These are phyloP conservation scores for Fonsecaea nubica DNA, from an alignment of 2,329 filamentous ascomycete genomes.

Conservation along the genomic window DNA sequence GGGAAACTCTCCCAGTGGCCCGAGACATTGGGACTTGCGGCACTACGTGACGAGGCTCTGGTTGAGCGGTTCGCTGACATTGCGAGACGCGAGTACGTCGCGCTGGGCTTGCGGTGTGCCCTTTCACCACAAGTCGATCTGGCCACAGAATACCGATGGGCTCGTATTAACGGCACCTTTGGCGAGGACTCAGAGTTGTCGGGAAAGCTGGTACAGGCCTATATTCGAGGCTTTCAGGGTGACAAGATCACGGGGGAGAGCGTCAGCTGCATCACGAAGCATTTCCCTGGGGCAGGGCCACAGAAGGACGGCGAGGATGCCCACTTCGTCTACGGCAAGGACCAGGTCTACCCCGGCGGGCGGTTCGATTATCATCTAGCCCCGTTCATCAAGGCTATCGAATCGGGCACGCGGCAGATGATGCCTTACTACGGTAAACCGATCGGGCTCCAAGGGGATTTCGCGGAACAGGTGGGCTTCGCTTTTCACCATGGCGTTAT, in stretches of 20 bases:
- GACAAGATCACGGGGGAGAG: conserved; percentile 15
- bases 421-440: conserved; percentile 34
- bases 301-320: conserved; percentile 59
- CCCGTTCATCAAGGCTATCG: conserved; percentile 30
- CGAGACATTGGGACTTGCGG: conserved; percentile 59
- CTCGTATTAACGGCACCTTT: conserved; percentile 55
- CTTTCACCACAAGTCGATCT: conserved; percentile 61
- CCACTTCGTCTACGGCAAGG: conserved; percentile 61
- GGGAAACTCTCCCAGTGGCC: conserved; percentile 60
- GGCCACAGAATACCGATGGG: conserved; percentile 60
- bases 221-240: conserved; percentile 28
- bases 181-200: conserved; percentile 51
- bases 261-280: conserved; percentile 57
- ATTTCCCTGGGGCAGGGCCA: conserved; percentile 61
- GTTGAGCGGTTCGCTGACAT: conserved; percentile 59
- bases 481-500: conserved; percentile 61
- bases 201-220: conserved; percentile 21
- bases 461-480: conserved; percentile 47
- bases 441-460: conserved; percentile 11
- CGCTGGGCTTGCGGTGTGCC: conserved; percentile 54
- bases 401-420: conserved; percentile 24
- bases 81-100: conserved; percentile 55
- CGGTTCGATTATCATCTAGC: conserved; percentile 50
- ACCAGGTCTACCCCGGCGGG: conserved; percentile 58
- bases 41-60: conserved; percentile 53